Evolutionary conservation across 148 eudicot species (phyloP).

Genomic region (Silene uniflora): DNA sequence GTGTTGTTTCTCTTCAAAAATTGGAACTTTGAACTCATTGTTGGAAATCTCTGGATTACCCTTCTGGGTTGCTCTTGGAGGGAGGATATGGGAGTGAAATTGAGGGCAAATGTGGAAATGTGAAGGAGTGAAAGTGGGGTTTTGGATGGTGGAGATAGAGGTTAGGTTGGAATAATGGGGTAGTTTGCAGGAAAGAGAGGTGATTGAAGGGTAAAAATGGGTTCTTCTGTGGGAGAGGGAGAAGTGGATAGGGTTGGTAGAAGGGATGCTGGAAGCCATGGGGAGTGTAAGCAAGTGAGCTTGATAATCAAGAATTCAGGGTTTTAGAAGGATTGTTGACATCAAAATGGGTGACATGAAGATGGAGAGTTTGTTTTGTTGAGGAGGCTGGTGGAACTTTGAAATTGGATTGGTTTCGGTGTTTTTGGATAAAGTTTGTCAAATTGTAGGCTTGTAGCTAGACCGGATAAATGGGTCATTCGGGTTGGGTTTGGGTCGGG

Average conservation of each 20-base stretch:
- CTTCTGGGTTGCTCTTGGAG: conserved; percentile 29
- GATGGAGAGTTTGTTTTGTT: too few species aligned
- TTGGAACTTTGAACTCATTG: conserved; percentile 12
- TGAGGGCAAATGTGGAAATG: conserved; percentile 20
- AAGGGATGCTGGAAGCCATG: conserved; percentile 14
- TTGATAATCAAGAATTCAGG: background rate
- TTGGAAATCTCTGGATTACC: conserved; percentile 13
- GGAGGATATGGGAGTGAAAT: conserved; percentile 6
- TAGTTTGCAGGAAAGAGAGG: background rate
- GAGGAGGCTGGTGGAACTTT: too few species aligned
- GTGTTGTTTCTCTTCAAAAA: conserved; percentile 19
- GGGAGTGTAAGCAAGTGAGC: background rate
- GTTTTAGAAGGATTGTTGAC: conserved; percentile 1
- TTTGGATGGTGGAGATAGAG: conserved; percentile 21
- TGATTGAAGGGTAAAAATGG: conserved; percentile 13
- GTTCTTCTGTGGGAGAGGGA: conserved; percentile 18
- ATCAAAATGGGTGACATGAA: background rate
- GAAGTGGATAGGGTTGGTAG: conserved; percentile 9
- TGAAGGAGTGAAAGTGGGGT: conserved; percentile 8
- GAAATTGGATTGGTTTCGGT: too few species aligned
- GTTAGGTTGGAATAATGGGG: conserved; percentile 13
- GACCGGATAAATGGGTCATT: too few species aligned
- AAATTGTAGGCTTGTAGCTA: too few species aligned
- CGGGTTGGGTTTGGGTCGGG: too few species aligned
- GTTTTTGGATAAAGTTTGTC: too few species aligned